phyloP scores from a whole-genome alignment of 805 yeast species.

The Saccharomycopsis oosterbeekiorum region DNA sequence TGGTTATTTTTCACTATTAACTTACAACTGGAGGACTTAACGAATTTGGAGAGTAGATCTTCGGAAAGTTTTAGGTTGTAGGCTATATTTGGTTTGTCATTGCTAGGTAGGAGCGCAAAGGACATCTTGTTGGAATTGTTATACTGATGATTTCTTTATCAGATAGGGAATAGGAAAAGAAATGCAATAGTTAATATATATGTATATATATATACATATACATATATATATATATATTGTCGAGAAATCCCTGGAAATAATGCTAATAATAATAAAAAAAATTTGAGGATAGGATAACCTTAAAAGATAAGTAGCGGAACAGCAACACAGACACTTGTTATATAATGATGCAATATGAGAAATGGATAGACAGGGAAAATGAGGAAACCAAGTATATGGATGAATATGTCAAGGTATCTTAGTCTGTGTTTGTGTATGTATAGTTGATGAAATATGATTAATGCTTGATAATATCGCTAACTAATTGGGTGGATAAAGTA shows the following conservation, averaged over 20 bases:
- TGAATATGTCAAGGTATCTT: too few relatives aligned
- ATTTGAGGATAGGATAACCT: neutral
- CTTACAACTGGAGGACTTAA: constrained; percentile 3
- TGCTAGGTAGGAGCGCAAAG: neutral
- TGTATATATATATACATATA: neutral
- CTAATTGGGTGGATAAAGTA: too few relatives aligned
- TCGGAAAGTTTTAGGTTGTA: constrained; percentile 16
- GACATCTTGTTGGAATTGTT: neutral
- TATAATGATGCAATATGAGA: too few relatives aligned
- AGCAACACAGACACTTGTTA: too few relatives aligned
- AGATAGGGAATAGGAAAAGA: neutral
- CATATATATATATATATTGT: neutral
- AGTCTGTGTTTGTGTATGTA: too few relatives aligned
- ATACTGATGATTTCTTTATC: neutral
- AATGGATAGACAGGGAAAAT: too few relatives aligned
- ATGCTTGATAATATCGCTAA: too few relatives aligned
- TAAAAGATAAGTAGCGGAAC: too few relatives aligned
- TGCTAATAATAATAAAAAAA: neutral
- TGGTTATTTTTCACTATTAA: constrained; percentile 11
- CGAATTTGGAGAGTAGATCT: constrained; percentile 8
- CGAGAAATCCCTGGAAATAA: neutral
- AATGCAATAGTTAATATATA: neutral
- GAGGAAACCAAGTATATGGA: too few relatives aligned
- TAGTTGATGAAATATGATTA: too few relatives aligned
- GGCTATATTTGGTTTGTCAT: neutral